These are phyloP conservation scores for Plasmodium gonderi DNA, from an alignment of 169 alveolate genomes.

Conservation along the genomic window DNA sequence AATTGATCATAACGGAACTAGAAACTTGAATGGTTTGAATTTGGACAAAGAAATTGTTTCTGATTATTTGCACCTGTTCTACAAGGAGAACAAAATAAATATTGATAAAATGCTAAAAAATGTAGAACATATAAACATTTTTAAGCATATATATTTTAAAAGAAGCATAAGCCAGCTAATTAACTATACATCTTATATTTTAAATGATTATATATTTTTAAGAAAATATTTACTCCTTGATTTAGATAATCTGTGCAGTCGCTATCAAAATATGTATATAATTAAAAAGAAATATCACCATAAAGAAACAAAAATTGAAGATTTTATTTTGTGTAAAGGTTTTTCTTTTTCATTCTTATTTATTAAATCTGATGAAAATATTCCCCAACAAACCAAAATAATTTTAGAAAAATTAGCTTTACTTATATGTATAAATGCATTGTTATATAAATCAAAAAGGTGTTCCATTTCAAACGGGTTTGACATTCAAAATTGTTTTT, in stretches of 20 bases:
- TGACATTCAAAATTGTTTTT: constrained; percentile 25
- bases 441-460: constrained; percentile 53
- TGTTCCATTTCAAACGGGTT: constrained; percentile 23
- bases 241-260: constrained; percentile 1
- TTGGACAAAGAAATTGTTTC: constrained; percentile 8
- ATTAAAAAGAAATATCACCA: constrained; percentile 50
- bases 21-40: background rate
- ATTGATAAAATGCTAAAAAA: constrained; percentile 37
- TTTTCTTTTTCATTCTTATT: constrained; percentile 43
- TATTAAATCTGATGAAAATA: constrained; percentile 21
- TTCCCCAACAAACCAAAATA: constrained; percentile 5
- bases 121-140: constrained; percentile 21
- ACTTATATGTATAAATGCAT: constrained; percentile 39
- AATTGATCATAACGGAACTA: constrained; percentile 7
- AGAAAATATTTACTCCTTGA: constrained; percentile 30
- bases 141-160: constrained; percentile 55
- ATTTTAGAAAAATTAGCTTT: constrained; percentile 64
- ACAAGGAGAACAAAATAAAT: constrained; percentile 34
- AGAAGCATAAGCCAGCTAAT: constrained; percentile 51
- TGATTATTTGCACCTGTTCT: constrained; percentile 47
- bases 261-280: background rate
- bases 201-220: constrained; percentile 63
- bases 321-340: constrained; percentile 70
- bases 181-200: constrained; percentile 67
- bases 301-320: constrained; percentile 53